These are phyloP conservation scores for Ramularia endophylla DNA, from an alignment of 2,329 filamentous ascomycete species.

Conservation along the genomic window DNA sequence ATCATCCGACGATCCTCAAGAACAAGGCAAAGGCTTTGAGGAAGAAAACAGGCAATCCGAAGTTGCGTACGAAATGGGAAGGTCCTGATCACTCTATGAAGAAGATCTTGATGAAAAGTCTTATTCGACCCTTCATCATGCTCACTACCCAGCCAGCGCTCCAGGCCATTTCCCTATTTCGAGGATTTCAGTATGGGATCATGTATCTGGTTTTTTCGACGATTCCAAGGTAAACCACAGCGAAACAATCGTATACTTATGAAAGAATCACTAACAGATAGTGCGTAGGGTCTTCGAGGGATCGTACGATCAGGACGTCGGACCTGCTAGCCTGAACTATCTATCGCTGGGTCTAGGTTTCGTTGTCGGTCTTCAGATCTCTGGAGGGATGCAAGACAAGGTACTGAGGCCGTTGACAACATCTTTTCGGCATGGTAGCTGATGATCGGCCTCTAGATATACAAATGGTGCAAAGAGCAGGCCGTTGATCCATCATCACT, in stretches of 20 bases:
- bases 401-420: too few relatives aligned
- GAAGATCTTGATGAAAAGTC: constrained; percentile 19
- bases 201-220: constrained; percentile 25
- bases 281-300: constrained; percentile 16
- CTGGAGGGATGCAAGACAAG: constrained; percentile 17
- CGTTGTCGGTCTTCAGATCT: constrained; percentile 38
- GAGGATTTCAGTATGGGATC: constrained; percentile 21
- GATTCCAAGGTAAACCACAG: constrained; percentile 6
- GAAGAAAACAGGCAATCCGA: constrained; percentile 28
- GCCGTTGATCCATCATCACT: constrained; percentile 17
- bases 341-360: constrained; percentile 42
- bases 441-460: constrained; percentile 4
- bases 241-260: too few relatives aligned
- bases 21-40: constrained; percentile 49
- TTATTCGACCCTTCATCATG: constrained; percentile 24
- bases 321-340: constrained; percentile 22
- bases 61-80: constrained; percentile 22
- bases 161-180: constrained; percentile 21
- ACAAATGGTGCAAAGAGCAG: constrained; percentile 18
- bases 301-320: constrained; percentile 19
- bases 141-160: constrained; percentile 22
- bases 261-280: too few relatives aligned
- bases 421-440: too few relatives aligned
- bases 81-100: constrained; percentile 20
- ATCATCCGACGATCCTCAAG: constrained; percentile 56